Percentiles rank a stretch among this genome's conserved stretches.
Evolutionary conservation across 2,329 filamentous ascomycete genomes (phyloP).

Genomic region (Colletotrichum camelliae): DNA sequence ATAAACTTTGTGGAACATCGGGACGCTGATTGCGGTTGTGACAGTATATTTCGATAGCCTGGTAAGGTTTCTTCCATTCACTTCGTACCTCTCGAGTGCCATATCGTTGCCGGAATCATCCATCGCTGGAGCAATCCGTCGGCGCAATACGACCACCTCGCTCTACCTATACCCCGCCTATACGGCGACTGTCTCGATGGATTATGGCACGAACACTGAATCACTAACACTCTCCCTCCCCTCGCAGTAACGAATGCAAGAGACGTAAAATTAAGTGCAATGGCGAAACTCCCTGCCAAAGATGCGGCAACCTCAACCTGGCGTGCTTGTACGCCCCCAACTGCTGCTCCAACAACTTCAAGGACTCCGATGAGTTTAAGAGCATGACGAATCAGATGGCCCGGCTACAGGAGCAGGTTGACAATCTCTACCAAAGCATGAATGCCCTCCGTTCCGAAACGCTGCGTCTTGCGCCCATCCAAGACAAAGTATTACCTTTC

Average conservation of each 20-base stretch:
- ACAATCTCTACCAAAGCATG: constrained; percentile 75
- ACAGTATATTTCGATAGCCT: constrained; percentile 67
- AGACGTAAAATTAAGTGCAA: constrained; percentile 80
- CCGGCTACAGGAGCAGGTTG: constrained; percentile 83
- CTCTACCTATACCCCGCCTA: neutral
- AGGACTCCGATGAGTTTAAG: constrained; percentile 90
- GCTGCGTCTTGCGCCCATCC: constrained; percentile 47
- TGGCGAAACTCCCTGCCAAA: constrained; percentile 70
- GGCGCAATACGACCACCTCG: neutral
- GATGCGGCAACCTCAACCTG: constrained; percentile 72
- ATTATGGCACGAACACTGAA: neutral
- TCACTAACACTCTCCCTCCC: constrained; percentile 9
- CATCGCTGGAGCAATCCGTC: neutral
- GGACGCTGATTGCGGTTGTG: constrained; percentile 16
- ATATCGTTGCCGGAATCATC: neutral
- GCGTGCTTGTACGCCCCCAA: constrained; percentile 71
- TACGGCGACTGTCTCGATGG: neutral
- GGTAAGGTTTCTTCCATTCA: constrained; percentile 44
- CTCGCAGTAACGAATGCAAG: constrained; percentile 72
- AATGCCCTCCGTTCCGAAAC: constrained; percentile 67
- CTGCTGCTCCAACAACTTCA: constrained; percentile 79
- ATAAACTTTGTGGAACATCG: neutral
- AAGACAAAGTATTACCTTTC: constrained; percentile 42
- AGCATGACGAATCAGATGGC: constrained; percentile 77
- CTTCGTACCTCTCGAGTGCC: neutral